Evolutionary conservation across 139 green algal species (phyloP).

Genomic region (Micromonas pusilla): DNA sequence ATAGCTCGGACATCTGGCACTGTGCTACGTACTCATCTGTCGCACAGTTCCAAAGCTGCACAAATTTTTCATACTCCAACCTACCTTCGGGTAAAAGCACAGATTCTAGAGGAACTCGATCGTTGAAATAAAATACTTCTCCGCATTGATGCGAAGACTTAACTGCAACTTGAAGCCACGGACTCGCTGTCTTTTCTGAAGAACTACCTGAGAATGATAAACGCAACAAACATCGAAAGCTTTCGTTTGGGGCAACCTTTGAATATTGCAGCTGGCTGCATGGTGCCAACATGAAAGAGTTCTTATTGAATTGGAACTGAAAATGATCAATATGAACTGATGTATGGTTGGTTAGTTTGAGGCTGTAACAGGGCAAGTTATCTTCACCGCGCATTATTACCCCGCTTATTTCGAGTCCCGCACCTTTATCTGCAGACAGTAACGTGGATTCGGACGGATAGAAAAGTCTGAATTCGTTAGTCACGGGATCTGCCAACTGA

Average conservation of each 20-base stretch:
- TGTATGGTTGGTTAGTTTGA: background rate
- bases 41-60: too few species aligned
- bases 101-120: background rate
- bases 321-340: background rate
- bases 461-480: too few species aligned
- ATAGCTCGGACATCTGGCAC: too few species aligned
- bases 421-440: too few species aligned
- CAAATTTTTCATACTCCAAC: too few species aligned
- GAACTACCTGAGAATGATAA: background rate
- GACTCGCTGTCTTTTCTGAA: background rate
- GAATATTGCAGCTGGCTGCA: background rate
- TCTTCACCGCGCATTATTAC: background rate
- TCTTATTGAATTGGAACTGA: background rate
- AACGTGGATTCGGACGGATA: too few species aligned
- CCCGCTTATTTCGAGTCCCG: too few species aligned
- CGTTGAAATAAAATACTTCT: background rate
- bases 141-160: background rate
- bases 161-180: background rate
- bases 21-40: too few species aligned
- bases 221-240: background rate
- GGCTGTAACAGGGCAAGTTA: background rate
- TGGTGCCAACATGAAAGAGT: background rate
- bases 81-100: too few species aligned
- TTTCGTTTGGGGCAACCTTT: background rate
- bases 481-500: too few species aligned